Evolutionary conservation across 164 flowering plant genomes (phyloP), one percentile per base, ranked within the genome.

Genomic region (Hamamelis virginiana): DNA sequence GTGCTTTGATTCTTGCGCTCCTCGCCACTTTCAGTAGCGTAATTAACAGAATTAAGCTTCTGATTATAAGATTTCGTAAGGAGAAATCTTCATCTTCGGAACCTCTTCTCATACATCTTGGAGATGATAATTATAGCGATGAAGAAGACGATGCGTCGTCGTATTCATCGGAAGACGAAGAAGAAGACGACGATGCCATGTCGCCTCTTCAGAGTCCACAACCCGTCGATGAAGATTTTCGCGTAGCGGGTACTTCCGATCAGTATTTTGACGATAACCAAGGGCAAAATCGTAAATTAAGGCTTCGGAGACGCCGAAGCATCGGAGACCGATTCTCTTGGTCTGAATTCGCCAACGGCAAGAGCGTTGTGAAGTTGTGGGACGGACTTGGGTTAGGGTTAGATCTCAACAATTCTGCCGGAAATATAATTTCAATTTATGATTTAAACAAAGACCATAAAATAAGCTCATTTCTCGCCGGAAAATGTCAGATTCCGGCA

Each of bases 331-430:
- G 59, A 12, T 80, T 84, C 52, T 80, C 89, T 6, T 81, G 83
- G 85, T 58, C 86, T 26, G 92, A 85, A 0, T 78, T 85, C 52
- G 61, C 81, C 8, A 58, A 52, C 47, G 85, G 90, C 12, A 84
- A 75, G 45, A 84, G 78, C 66, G 91, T 90, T 16, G 98, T 92
- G 15, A 92, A 88, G 77, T 77, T 91, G 0, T 92, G 96, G 97
- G 92, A 91, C 23, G 85, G 82, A 1, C 71, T 83, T 9, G 81
- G 72, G 15, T 33, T 75, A 1, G 76, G 75, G 33, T 43, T 80
- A 11, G 81, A 82, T 13, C 18, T 46, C 46, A 73, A 76, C 8
- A 68, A 72, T 26, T 50, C 76, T 0, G 44, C 74, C 4, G 57
- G 62, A 8, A 78, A 74, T 45, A 61, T 66, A 0, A 71, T 83